Evolutionary conservation across 163 green algal genomes (phyloP).

Genomic region (Scenedesmus sp.): DNA sequence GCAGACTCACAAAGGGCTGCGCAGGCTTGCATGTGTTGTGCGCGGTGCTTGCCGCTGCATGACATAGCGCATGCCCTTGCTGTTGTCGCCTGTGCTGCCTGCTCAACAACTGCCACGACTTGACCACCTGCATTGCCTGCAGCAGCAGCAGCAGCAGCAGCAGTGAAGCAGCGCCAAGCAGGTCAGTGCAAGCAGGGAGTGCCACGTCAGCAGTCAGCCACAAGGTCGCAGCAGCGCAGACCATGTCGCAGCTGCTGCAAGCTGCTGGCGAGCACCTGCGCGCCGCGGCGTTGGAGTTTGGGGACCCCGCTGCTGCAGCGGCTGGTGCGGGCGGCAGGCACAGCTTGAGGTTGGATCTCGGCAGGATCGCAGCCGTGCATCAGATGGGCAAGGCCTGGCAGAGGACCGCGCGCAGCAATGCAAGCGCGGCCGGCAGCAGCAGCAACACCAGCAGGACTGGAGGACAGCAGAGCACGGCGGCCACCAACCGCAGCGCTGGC

Average conservation of each 20-base stretch:
- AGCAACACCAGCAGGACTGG: slow-evolving; percentile 9
- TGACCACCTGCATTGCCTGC: background rate
- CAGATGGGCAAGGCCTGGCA: background rate
- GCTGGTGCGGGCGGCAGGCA: background rate
- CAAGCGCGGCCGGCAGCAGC: background rate
- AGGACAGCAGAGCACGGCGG: too few species aligned
- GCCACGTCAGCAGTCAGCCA: slow-evolving; percentile 1
- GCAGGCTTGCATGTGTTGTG: too few species aligned
- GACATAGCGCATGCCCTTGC: too few species aligned
- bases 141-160: background rate
- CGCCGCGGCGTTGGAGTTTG: slow-evolving; percentile 4
- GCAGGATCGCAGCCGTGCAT: background rate
- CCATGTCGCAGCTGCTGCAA: slow-evolving; percentile 6
- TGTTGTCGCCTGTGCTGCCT: background rate
- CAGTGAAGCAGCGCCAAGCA: background rate
- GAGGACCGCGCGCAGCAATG: background rate
- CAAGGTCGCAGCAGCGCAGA: slow-evolving; percentile 23
- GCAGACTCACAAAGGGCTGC: too few species aligned
- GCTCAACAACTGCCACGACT: background rate
- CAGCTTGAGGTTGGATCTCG: background rate
- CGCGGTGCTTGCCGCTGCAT: too few species aligned
- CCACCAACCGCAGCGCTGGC: background rate
- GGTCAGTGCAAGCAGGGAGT: background rate
- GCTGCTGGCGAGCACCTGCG: slow-evolving; percentile 37
- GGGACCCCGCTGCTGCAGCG: background rate